Percentiles rank a stretch among this genome's conserved stretches.
phyloP scores from a whole-genome alignment of 1,284 basidiomycete species.

The Xanthoconium separans region DNA sequence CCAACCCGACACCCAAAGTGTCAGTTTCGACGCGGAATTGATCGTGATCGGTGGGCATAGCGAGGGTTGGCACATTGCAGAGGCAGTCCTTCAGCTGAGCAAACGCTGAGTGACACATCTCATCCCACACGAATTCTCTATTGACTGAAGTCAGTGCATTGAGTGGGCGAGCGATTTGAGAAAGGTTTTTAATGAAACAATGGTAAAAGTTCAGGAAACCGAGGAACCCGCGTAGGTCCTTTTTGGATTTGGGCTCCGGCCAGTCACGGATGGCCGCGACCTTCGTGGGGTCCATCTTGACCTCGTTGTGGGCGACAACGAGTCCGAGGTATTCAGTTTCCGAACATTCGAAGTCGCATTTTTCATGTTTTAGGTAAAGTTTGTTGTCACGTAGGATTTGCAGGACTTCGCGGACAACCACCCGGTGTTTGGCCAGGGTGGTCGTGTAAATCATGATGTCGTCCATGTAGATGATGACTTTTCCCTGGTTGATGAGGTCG shows the following conservation, averaged over 20 bases:
- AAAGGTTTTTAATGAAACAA: background rate
- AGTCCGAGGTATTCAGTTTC: background rate
- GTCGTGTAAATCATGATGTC: background rate
- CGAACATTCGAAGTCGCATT: background rate
- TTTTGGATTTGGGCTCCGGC: rapidly evolving
- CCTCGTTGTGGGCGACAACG: background rate
- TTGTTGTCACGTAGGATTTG: background rate
- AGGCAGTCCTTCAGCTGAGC: no score
- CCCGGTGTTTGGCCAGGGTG: background rate
- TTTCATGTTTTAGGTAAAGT: background rate
- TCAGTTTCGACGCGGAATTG: background rate
- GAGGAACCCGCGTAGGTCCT: background rate
- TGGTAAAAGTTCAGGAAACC: background rate
- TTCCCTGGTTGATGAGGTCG: constrained; percentile 17
- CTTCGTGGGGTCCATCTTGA: background rate
- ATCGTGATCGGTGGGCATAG: background rate
- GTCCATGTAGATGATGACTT: background rate
- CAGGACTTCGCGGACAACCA: rapidly evolving
- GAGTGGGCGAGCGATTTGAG: background rate
- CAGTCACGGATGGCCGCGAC: rapidly evolving
- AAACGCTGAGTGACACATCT: background rate
- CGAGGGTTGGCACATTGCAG: background rate
- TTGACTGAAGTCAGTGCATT: background rate
- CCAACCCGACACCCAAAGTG: background rate
- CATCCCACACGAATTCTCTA: background rate